Conservation (phyloP, 2,329 filamentous ascomycete genomes). For the Dothistroma septosporum region DNA sequence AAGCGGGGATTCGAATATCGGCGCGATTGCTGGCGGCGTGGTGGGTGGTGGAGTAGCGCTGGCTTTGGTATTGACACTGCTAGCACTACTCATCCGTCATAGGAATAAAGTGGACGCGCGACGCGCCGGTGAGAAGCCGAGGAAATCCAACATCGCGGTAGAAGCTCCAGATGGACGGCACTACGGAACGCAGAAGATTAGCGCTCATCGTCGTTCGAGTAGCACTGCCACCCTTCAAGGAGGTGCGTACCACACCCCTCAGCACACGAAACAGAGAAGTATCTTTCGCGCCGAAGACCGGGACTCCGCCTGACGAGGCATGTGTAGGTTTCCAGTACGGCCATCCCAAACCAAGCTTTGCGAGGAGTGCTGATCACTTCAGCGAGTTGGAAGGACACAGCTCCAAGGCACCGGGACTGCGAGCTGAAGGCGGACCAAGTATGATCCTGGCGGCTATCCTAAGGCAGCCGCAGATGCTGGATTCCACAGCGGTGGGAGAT, state of each 20-base stretch:
- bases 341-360: conserved; percentile 1
- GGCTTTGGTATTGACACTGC: conserved; percentile 24
- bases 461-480: conserved; percentile 18
- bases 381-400: conserved; percentile 18
- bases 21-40: conserved; percentile 40
- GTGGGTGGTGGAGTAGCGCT: conserved; percentile 37
- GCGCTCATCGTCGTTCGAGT: conserved; percentile 20
- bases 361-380: conserved; percentile 23
- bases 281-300: conserved; percentile 23
- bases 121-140: conserved; percentile 7
- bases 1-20: conserved; percentile 23
- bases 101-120: conserved; percentile 24
- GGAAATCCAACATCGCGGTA: not conserved
- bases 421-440: conserved; percentile 15
- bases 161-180: not conserved
- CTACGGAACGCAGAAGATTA: not conserved
- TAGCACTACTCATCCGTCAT: conserved; percentile 36
- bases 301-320: conserved; percentile 27
- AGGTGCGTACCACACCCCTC: conserved; percentile 28
- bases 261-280: conserved; percentile 28
- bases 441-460: conserved; percentile 11
- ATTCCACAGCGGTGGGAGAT: conserved; percentile 10
- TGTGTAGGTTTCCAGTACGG: conserved; percentile 19
- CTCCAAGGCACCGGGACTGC: conserved; percentile 12
- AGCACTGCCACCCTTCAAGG: conserved; percentile 27